Evolutionary conservation across 1,139 yeast genomes (phyloP), one percentile per base, ranked within the genome.

Genomic region (Geotrichum klebahnii): DNA sequence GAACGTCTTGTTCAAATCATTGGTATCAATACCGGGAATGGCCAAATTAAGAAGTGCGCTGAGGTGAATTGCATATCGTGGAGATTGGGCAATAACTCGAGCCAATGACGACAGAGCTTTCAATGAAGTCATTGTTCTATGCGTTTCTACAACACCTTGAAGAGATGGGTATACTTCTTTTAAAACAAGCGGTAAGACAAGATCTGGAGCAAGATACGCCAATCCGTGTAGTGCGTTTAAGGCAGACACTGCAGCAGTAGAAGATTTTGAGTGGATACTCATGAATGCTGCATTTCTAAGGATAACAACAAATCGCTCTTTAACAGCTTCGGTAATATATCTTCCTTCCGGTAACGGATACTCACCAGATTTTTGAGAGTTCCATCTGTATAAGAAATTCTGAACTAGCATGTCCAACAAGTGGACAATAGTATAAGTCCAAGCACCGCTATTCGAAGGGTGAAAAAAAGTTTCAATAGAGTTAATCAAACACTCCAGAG

Each of bases 361-460:
- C 46, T 66, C 67, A 6, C 61, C 67, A 2, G 61, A 54, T 32
- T 53, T 57, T 48, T 71, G 72, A 8, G 59, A 57, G 53, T 69
- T 68, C 66, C 72, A 60, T 26, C 76, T 59, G 42, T 57, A 49
- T 5, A 63, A 55, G 44, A 69, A 67, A 35, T 59, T 53, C 34
- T 64, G 67, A 0, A 67, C 66, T 35, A 70, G 49, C 23, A 54
- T 64, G 55, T 78, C 76, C 10, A 85, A 70, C 31, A 85, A 74
- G 54, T 80, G 79, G 1, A 94, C 76, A 37, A 92, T 78, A 5
- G 84, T 74, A 40, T 78, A 69, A 0, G 95, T 79, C 97, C 98
- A 90, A 20, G 77, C 76, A 0, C 97, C 97, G 17, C 76, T 68
- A 64, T 90, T 90, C 0, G 97, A 89, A 3, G 98, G 98, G 67